Evolutionary conservation across 257 asterid species (phyloP), one percentile per base, ranked within the genome.

Genomic region (Jasminum sambac): DNA sequence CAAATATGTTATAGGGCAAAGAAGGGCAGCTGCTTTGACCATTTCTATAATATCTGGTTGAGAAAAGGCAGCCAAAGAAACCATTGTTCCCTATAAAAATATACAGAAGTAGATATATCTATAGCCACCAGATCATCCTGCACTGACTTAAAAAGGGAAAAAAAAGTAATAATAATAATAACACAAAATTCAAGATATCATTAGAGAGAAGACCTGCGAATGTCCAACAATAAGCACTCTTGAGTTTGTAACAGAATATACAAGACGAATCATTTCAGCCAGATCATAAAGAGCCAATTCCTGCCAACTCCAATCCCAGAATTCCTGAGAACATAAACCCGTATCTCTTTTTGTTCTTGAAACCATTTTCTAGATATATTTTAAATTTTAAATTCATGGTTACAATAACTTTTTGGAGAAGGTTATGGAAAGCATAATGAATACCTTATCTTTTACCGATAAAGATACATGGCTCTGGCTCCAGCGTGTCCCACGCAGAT

Each of bases 281-380:
- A 94, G 91, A 84, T 89, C 98, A 61, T 84, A 79, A 62, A 88
- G 85, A 73, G 99, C 96, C 75, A 91, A 77, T 68, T 94, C 99
- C 85, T 91, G 96, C 99, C 99, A 94, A 82, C 96, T 91, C 98
- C 99, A 94, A 63, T 94, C 94, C 99, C 99, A 94, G 71, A 94
- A 94, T 30, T 91, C 87, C 99, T 91, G 82, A 69, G 70, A 60
- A 16, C n/a, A 59, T 5, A 19, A 52, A 52, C 12, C 60, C 57
- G 5, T 52, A 6, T 52, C 19, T 19, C 12, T 52, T 52, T 37
- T 77, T 16, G 19, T 44, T 69, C 40, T 57, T 38, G 26, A 52
- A 17, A 62, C 46, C 52, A 66, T 57, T 40, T 52, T 60, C 63
- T 38, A n/a, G 71, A 43, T 67, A 46, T 34, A 13, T 62, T 26